phyloP scores from a whole-genome alignment of 257 asterid species.

The Solanum ahanhuiri region DNA sequence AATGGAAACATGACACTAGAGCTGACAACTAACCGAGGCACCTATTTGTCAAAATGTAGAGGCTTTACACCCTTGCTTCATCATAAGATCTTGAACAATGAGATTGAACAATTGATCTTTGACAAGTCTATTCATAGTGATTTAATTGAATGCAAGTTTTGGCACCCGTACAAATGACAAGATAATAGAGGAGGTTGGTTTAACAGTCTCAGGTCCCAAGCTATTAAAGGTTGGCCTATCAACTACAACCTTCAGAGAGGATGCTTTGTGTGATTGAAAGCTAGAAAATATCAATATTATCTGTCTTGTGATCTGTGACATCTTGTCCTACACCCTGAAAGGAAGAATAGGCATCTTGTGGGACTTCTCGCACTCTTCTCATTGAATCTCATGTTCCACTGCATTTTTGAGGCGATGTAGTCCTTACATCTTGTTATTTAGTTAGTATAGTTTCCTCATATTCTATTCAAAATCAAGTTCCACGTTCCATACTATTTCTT shows the following conservation, averaged over 20 bases:
- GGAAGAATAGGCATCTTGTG: not conserved
- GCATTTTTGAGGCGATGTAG: not conserved
- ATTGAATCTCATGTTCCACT: not conserved
- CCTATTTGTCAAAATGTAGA: not conserved
- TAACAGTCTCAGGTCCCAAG: not conserved
- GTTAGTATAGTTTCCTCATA: not conserved
- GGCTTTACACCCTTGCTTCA: not conserved
- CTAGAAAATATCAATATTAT: not conserved
- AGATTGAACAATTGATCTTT: not conserved
- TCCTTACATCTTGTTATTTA: not conserved
- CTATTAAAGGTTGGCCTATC: not conserved
- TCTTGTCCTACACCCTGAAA: not conserved
- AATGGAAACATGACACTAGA: not conserved
- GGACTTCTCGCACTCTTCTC: not conserved
- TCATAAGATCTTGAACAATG: not conserved
- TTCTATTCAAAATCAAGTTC: not conserved
- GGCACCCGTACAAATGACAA: not conserved
- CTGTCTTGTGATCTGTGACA: not conserved
- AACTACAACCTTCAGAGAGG: not conserved
- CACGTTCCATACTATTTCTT: not conserved
- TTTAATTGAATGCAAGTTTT: not conserved
- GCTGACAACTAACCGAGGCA: not conserved
- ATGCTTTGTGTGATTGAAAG: not conserved
- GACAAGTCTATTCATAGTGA: not conserved
- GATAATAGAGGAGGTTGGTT: not conserved